Base-by-base conservation (phyloP, 768 basidiomycete genomes). In the Auriscalpium orientale region DNA sequence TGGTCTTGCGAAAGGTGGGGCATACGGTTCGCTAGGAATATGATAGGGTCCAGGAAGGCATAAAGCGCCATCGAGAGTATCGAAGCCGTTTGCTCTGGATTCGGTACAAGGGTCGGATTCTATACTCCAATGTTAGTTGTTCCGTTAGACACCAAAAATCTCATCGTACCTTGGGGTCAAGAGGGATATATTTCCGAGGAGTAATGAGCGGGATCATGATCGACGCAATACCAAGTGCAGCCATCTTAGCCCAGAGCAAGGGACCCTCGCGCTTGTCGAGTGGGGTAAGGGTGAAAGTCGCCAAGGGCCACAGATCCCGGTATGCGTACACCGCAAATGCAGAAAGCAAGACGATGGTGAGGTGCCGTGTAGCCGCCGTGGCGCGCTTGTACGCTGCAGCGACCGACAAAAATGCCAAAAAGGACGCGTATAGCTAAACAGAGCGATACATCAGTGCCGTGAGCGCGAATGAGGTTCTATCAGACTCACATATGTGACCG, bases 41-140 rank as follows among this genome's bases (percentile, higher is more conserved):
- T 69, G 35, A 79, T 66, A 4, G 73, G 72, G 58, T 87, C 81
- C 57, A 87, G 68, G 68, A 76, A 88, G n/a, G 70, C 67, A 63
- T 75, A 85, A 4, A 74, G 63, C 16, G 77, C 38, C 56, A 73
- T 68, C 1, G 69, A 69, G 12, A 70, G 34, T 35, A 60, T 49
- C 0, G 67, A 67, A 11, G 68, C 66, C 0, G 68, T 71, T 57
- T 71, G 69, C 53, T 70, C 68, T 1, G 67, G 64, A 56, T 66
- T 68, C 0, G 63, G 58, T 28, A 57, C 60, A 10, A 56, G 36
- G 36, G 56, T 53, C 3, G 66, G 66, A 22, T 71, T 60, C 68
- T 70, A 37, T 5, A 18, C 5, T 11, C 8, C n/a, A 28, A 13
- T 43, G 40, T 13, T 43, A 43, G 13, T 43, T 13, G n/a, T 3